Evolutionary conservation across 2,329 filamentous ascomycete genomes (phyloP).

Genomic region (Huntiella omanensis): DNA sequence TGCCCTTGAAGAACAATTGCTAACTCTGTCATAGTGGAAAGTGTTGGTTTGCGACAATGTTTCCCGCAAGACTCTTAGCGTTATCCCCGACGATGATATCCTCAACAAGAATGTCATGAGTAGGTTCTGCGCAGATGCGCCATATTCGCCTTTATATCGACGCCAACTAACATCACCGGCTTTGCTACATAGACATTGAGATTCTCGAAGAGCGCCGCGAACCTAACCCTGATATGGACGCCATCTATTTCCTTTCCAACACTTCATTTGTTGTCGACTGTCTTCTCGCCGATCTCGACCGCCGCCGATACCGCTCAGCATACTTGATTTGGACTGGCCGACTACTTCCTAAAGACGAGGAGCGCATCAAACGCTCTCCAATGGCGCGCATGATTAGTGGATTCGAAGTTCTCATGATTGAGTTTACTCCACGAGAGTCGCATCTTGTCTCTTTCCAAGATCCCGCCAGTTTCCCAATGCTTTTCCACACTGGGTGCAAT

Average conservation of each 20-base stretch:
- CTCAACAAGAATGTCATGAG: slow-evolving; percentile 92
- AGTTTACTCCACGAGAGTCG: slow-evolving; percentile 81
- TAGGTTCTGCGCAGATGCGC: slow-evolving; percentile 25
- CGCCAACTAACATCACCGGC: slow-evolving; percentile 4
- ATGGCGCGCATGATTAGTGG: slow-evolving; percentile 55
- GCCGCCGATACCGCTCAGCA: slow-evolving; percentile 57
- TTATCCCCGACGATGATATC: slow-evolving; percentile 87
- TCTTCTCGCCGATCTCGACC: slow-evolving; percentile 79
- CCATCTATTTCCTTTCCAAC: slow-evolving; percentile 78
- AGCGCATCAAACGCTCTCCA: slow-evolving; percentile 54
- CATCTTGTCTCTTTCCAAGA: slow-evolving; percentile 82
- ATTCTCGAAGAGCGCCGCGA: slow-evolving; percentile 73
- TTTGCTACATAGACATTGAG: slow-evolving; percentile 56
- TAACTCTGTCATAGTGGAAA: slow-evolving; percentile 58
- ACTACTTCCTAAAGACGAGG: slow-evolving; percentile 49
- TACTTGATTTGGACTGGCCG: slow-evolving; percentile 75
- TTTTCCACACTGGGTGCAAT: slow-evolving; percentile 86
- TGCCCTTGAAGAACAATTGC: background rate
- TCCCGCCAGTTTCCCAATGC: slow-evolving; percentile 82
- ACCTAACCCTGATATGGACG: slow-evolving; percentile 77
- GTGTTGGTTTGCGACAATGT: slow-evolving; percentile 74
- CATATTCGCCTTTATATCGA: slow-evolving; percentile 5
- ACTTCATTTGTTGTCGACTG: slow-evolving; percentile 81
- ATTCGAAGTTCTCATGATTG: slow-evolving; percentile 66
- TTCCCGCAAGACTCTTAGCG: slow-evolving; percentile 73